A percentile compares a stretch with the other conserved stretches of the same genome.
Evolutionary conservation across 2,329 filamentous ascomycete genomes (phyloP).

Genomic region (Fusarium praegraminearum): DNA sequence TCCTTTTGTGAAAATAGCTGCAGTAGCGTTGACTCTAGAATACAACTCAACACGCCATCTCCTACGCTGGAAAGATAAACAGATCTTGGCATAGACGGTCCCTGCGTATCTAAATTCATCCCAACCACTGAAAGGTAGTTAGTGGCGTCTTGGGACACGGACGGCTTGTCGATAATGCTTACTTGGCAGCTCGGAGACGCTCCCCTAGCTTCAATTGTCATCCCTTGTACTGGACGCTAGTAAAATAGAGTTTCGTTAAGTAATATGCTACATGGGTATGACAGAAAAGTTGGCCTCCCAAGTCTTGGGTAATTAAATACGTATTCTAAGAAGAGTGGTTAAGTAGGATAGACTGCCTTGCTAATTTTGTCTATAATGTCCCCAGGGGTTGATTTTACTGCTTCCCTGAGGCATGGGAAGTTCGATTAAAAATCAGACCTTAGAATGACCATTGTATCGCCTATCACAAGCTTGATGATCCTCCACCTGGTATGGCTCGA

Average conservation of each 20-base stretch:
- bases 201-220: background rate
- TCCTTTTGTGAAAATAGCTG: background rate
- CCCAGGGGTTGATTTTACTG: too few species aligned
- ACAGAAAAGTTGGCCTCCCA: too few species aligned
- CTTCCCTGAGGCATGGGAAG: too few species aligned
- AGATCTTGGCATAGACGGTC: constrained; percentile 1
- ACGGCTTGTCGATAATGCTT: background rate
- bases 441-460: background rate
- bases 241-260: background rate
- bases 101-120: background rate
- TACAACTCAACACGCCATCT: background rate
- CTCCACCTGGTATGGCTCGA: accelerated
- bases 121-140: background rate
- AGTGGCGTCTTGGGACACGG: background rate
- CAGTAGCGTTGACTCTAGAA: background rate
- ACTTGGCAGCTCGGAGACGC: background rate
- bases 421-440: background rate
- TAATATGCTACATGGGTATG: background rate
- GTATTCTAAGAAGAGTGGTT: too few species aligned
- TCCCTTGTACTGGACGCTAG: background rate
- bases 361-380: too few species aligned
- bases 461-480: background rate
- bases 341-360: too few species aligned
- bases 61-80: too few species aligned
- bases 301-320: too few species aligned